Evolutionary conservation across 1,139 yeast species (phyloP).

Genomic region (Yamadazyma atlantica): DNA sequence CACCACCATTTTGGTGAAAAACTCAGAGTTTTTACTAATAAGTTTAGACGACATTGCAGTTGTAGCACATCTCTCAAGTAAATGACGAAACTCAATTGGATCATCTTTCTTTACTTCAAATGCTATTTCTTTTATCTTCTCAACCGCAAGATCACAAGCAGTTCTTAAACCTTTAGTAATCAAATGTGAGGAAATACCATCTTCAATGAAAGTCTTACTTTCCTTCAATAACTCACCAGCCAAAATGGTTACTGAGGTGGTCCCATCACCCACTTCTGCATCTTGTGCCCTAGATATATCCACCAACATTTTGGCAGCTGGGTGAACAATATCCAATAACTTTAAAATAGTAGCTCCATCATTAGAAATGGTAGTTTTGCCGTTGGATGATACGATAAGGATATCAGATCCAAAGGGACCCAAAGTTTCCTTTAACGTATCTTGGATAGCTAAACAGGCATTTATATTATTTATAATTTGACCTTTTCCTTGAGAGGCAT

Average conservation of each 20-base stretch:
- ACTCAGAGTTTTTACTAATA: conserved; percentile 80
- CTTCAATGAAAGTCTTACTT: conserved; percentile 87
- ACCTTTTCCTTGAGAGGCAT: conserved; percentile 93
- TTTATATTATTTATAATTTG: conserved; percentile 93
- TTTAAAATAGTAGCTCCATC: conserved; percentile 97
- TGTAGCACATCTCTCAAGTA: conserved; percentile 88
- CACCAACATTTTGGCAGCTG: conserved; percentile 94
- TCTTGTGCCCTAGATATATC: conserved; percentile 97
- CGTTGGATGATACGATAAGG: conserved; percentile 76
- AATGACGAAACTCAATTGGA: conserved; percentile 59
- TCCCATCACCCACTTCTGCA: conserved; percentile 99
- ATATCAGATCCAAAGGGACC: conserved; percentile 98
- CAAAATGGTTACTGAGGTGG: conserved; percentile 89
- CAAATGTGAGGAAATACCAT: conserved; percentile 89
- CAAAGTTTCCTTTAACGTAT: conserved; percentile 87
- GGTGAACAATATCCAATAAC: conserved; percentile 92
- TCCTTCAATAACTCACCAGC: conserved; percentile 96
- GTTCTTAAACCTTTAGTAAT: conserved; percentile 85
- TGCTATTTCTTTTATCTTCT: conserved; percentile 70
- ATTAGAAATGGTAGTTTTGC: conserved; percentile 91
- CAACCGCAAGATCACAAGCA: conserved; percentile 78
- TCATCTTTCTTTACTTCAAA: conserved; percentile 57
- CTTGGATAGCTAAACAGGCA: conserved; percentile 97
- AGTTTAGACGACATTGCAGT: conserved; percentile 98
- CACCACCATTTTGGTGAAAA: conserved; percentile 94